A percentile compares a stretch with the other conserved stretches of the same genome.
These are phyloP conservation scores for Naegleria fowleri DNA, from an alignment of 208 protist genomes.

Conservation along the genomic window DNA sequence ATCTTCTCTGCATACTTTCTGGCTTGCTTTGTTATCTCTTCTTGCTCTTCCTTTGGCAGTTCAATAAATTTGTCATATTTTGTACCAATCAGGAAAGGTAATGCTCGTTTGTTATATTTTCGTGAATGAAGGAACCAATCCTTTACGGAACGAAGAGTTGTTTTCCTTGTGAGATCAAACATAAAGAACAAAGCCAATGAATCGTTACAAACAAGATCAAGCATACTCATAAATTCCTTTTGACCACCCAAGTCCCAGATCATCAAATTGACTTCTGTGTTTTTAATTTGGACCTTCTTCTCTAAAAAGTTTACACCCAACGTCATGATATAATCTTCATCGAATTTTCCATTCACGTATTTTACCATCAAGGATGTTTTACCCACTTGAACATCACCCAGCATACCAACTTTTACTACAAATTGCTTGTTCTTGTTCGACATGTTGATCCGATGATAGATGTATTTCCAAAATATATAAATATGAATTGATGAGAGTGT, in stretches of 20 bases:
- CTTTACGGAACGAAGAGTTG: constrained; percentile 64
- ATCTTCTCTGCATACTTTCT: constrained; percentile 75
- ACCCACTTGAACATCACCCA: constrained; percentile 62
- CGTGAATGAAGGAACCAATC: constrained; percentile 78
- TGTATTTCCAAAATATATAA: too few relatives aligned
- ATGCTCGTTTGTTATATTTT: constrained; percentile 71
- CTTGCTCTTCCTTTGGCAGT: constrained; percentile 59
- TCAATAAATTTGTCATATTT: constrained; percentile 74
- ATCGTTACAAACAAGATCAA: constrained; percentile 80
- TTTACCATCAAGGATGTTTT: constrained; percentile 78
- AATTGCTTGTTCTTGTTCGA: neutral
- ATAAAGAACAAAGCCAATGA: constrained; percentile 78
- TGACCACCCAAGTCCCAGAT: constrained; percentile 85
- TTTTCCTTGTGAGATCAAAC: constrained; percentile 74
- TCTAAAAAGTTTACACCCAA: constrained; percentile 87
- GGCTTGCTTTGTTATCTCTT: constrained; percentile 63
- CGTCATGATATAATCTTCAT: constrained; percentile 63
- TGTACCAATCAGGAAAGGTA: constrained; percentile 76
- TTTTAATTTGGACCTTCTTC: constrained; percentile 64
- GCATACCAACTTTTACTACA: constrained; percentile 69
- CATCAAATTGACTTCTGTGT: constrained; percentile 68
- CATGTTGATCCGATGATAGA: neutral
- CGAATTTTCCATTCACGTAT: constrained; percentile 67
- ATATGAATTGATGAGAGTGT: too few relatives aligned
- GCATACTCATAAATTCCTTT: constrained; percentile 74